Conservation (phyloP, 768 basidiomycete species). For the Collybia nuda region DNA sequence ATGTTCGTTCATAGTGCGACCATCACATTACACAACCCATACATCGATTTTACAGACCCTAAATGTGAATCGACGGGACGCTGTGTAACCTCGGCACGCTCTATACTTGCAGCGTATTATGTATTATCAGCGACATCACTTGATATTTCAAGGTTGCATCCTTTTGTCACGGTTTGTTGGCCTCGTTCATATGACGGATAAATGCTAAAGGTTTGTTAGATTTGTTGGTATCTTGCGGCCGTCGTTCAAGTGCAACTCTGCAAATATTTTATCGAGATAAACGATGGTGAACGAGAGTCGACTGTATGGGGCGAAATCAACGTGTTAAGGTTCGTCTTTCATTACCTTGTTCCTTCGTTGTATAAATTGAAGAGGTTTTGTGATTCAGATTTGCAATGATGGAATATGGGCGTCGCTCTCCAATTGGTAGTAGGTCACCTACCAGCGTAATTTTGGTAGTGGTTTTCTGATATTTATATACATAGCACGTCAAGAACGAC, state of each 20-base stretch:
- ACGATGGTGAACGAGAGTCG: slow-evolving; percentile 72
- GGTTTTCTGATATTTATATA: slow-evolving; percentile 5
- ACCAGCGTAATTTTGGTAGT: not conserved
- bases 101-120: slow-evolving; percentile 75
- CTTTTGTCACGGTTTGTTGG: slow-evolving; percentile 70
- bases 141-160: slow-evolving; percentile 78
- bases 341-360: not conserved
- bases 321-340: slow-evolving; percentile 59
- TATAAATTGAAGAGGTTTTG: not conserved
- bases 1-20: slow-evolving; percentile 55
- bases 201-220: slow-evolving; percentile 39
- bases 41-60: slow-evolving; percentile 72
- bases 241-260: slow-evolving; percentile 85
- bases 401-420: slow-evolving; percentile 75
- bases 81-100: slow-evolving; percentile 73
- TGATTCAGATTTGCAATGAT: slow-evolving; percentile 74
- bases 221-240: slow-evolving; percentile 90
- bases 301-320: slow-evolving; percentile 90
- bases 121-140: slow-evolving; percentile 79
- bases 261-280: slow-evolving; percentile 81
- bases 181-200: not conserved
- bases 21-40: slow-evolving; percentile 85
- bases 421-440: slow-evolving; percentile 70
- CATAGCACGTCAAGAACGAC: slow-evolving; percentile 77
- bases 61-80: slow-evolving; percentile 65